Base-by-base conservation (phyloP, 2,329 filamentous ascomycete genomes). In the Hymenoscyphus albidus region DNA sequence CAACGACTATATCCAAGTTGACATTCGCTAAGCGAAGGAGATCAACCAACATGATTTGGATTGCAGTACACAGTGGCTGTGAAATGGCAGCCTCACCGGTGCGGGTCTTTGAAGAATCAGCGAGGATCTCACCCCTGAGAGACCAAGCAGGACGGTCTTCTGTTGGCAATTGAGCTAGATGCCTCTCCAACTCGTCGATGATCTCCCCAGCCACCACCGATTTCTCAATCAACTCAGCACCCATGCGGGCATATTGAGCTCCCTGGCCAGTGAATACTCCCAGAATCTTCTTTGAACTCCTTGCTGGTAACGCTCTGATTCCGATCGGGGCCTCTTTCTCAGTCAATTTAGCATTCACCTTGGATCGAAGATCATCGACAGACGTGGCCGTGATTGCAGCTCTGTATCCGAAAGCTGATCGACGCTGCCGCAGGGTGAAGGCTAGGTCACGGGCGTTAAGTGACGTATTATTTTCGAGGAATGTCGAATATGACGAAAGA, bases 1-100 rank as follows among this genome's bases (percentile, higher is more conserved):
- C 79, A 2, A 76, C 72, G 0, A 81, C 78, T 1, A 72, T 74
- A 0, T 65, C 58, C 0, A 79, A 77, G 4, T 62, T 67, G 22
- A 82, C 70, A 1, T 75, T 76, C 73, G 76, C 81, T 1, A 77
- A 76, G 22, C 75, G 32, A 0, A 83, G 72, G 5, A 83, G 72
- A 13, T 78, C 73, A 0, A 78, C 76, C 3, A 83, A 69, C 0
- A 76, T 16, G 27, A 84, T 72, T 38, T 58, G 56, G n/a, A 58
- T 32, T 16, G 56, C 78, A 0, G 79, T 80, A 65, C 76, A 79
- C 75, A 77, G 72, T 64, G 79, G 78, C 68, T 80, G 78, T 6
- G 63, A 64, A 27, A 59, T 40, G 6, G 27, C n/a, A 31, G 59
- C 58, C 27, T 27, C 27, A 27, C 27, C 27, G 2, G 27, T 27